Conservation (phyloP, 306 rosid species). For the Glycine latifolia region DNA sequence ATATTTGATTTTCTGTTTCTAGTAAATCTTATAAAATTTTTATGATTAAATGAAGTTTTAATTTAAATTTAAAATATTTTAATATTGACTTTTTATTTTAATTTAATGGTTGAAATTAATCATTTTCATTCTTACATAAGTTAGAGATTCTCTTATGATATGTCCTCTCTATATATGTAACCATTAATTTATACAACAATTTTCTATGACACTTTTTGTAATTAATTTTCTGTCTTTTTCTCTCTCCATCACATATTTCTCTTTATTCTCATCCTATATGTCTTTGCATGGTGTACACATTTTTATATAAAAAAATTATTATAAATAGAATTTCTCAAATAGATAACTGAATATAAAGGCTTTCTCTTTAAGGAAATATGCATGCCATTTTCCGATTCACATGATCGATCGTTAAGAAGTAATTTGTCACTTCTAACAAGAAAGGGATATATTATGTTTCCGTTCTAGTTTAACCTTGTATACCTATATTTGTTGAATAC, state of each 20-base stretch:
- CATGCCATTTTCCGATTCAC: conserved; percentile 8
- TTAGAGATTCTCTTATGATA: no score
- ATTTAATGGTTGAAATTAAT: no score
- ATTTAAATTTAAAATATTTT: no score
- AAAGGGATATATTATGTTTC: conserved; percentile 41
- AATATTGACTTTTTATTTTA: no score
- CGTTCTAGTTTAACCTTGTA: conserved; percentile 43
- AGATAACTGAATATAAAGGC: not conserved
- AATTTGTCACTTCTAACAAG: not conserved
- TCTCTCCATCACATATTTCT: not conserved
- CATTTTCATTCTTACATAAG: no score
- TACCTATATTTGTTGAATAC: not conserved
- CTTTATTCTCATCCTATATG: not conserved
- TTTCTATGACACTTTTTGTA: no score
- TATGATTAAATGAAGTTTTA: no score
- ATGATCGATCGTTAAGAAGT: not conserved
- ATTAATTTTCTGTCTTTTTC: no score
- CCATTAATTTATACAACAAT: no score
- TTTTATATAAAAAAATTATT: not conserved
- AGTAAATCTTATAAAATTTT: no score
- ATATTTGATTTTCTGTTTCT: no score
- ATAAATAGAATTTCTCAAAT: not conserved
- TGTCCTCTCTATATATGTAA: no score
- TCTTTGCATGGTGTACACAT: not conserved
- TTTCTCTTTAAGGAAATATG: conserved; percentile 28